These are phyloP conservation scores for Volvariella volvacea DNA, from an alignment of 1,284 basidiomycete species.

Conservation along the genomic window DNA sequence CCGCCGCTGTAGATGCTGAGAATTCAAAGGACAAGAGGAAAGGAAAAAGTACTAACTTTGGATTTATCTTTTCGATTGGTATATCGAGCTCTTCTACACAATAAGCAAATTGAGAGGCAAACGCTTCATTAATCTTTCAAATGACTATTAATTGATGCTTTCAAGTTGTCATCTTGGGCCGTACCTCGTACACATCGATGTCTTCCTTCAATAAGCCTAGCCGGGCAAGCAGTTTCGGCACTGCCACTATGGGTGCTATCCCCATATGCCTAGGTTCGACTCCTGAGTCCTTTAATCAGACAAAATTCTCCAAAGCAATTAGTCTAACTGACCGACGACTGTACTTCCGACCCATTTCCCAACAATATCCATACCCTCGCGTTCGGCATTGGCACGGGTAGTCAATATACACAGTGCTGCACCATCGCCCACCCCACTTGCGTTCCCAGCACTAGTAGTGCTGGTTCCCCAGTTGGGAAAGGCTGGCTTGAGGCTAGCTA, in stretches of 20 bases:
- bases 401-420: conserved; percentile 89
- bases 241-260: conserved; percentile 78
- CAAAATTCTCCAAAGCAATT: conserved; percentile 7
- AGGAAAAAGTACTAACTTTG: conserved; percentile 47
- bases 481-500: conserved; percentile 63
- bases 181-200: conserved; percentile 83
- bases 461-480: conserved; percentile 76
- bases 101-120: conserved; percentile 74
- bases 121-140: conserved; percentile 75
- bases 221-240: conserved; percentile 73
- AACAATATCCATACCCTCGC: conserved; percentile 80
- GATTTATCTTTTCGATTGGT: conserved; percentile 82
- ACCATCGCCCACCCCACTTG: conserved; percentile 93
- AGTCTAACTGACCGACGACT: conserved; percentile 59
- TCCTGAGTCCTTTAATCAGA: conserved; percentile 39
- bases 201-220: conserved; percentile 77
- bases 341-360: conserved; percentile 84
- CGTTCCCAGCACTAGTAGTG: conserved; percentile 84
- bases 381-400: conserved; percentile 76
- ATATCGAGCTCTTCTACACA: conserved; percentile 77
- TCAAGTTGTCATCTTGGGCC: conserved; percentile 9
- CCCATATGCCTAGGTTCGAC: conserved; percentile 86
- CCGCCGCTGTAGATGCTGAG: conserved; percentile 54
- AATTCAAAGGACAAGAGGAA: background rate
- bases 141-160: background rate